A percentile compares a stretch with the other conserved stretches of the same genome.
Evolutionary conservation across 495 filamentous ascomycete species (phyloP).

Genomic region (Trichoderma reesei): DNA sequence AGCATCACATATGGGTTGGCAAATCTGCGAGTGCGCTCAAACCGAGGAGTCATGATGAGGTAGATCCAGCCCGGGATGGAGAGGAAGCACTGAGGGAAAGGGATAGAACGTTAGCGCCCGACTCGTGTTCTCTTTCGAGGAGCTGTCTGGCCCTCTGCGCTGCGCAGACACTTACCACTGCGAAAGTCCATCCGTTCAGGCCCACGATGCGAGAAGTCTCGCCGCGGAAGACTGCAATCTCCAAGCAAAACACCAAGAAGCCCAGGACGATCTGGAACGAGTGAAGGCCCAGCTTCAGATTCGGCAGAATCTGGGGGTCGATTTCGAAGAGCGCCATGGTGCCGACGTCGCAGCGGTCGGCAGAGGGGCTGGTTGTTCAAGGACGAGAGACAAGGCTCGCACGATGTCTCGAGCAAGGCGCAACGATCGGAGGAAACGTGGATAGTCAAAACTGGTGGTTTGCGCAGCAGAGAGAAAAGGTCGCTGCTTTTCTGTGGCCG

Average conservation of each 20-base stretch:
- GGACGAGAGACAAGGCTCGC: background rate
- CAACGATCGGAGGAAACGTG: background rate
- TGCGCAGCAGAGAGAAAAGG: background rate
- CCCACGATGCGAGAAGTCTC: constrained; percentile 54
- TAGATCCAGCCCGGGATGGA: constrained; percentile 76
- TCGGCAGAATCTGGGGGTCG: constrained; percentile 41
- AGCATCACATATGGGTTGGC: constrained; percentile 78
- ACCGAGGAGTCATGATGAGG: constrained; percentile 72
- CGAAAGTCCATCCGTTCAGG: constrained; percentile 65
- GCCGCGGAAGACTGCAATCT: constrained; percentile 59
- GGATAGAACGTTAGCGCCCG: constrained; percentile 8
- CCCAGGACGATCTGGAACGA: constrained; percentile 54
- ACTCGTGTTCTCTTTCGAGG: no score
- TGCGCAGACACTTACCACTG: constrained; percentile 48
- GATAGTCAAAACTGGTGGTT: background rate
- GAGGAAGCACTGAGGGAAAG: constrained; percentile 62
- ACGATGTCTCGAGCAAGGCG: no score
- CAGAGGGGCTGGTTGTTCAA: background rate
- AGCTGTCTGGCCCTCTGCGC: background rate
- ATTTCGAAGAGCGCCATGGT: constrained; percentile 30
- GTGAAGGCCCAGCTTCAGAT: constrained; percentile 48
- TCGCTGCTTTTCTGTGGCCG: background rate
- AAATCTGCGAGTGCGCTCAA: constrained; percentile 66
- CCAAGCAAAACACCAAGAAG: constrained; percentile 62
- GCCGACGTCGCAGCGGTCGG: background rate